Evolutionary conservation across 495 filamentous ascomycete species (phyloP), one percentile per base, ranked within the genome.

Genomic region (Corynascus novoguineensis): DNA sequence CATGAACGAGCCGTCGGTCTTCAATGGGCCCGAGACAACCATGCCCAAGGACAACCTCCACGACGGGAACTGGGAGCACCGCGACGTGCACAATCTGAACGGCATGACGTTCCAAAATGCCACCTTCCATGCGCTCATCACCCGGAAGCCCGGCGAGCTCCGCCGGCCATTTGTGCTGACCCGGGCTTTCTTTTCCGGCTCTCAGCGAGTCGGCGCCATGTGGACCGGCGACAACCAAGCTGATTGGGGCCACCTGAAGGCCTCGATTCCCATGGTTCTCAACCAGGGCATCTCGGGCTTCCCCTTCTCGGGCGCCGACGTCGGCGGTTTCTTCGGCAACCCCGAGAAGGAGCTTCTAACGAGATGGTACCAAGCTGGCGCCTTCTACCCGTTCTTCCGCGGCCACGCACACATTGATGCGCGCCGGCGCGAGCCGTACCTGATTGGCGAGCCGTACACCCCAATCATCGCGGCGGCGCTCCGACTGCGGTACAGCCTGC

Each of bases 1-100:
- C 67, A 98, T 98, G 93, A 98, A 97, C 64, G 93, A 98, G 73
- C 93, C 93, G 0, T 97, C 93, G 0, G 93, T 98, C 8, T 98
- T 98, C 77, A 96, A 97, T 66, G 93, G 93, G 0, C 93, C 93
- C 0, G 93, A 98, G 69, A 95, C 89, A 11, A 92, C 92, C 29
- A 96, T 96, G 90, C 93, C 93, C 42, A 96, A 95, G 71, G 93
- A 98, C 74, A 97, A 97, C 68, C 69, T 97, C 37, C 93, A 97
- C 69, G 70, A 87, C 61, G 93, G 81, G 25, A 83, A 88, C 69
- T 98, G 93, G 93, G 93, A 98, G 70, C 93, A 98, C 66, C 86
- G 93, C 50, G 93, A 98, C 70, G 74, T 98, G 19, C 93, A 98
- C 76, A 97, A 97, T 66, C 67, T 97, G 52, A 89, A 97, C 68